Conservation (phyloP, 2,329 filamentous ascomycete genomes). For the Claviceps lovelessii region DNA sequence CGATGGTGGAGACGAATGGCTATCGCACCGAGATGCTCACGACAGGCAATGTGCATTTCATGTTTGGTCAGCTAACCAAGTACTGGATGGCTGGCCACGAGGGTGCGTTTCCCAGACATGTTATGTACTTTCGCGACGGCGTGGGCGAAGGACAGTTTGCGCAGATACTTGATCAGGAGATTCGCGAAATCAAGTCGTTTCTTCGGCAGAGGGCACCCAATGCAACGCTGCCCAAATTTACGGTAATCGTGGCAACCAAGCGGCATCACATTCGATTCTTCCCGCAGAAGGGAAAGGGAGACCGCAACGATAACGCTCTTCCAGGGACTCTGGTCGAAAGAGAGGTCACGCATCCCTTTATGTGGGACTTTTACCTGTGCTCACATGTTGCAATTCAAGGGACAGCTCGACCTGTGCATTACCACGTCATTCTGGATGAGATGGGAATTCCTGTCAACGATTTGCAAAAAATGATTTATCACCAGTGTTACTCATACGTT, state of each 20-base stretch:
- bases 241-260: conserved; percentile 81
- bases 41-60: conserved; percentile 46
- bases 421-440: conserved; percentile 80
- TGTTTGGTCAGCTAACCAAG: conserved; percentile 49
- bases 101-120: conserved; percentile 41
- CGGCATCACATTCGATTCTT: conserved; percentile 92
- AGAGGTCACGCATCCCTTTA: conserved; percentile 80
- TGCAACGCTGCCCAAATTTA: conserved; percentile 47
- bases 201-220: conserved; percentile 28
- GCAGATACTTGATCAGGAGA: conserved; percentile 66
- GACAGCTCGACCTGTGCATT: conserved; percentile 82
- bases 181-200: conserved; percentile 51
- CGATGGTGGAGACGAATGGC: conserved; percentile 70
- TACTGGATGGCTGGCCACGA: conserved; percentile 49
- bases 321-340: conserved; percentile 79
- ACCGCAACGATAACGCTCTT: conserved; percentile 67
- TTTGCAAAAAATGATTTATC: conserved; percentile 80
- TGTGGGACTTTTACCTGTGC: conserved; percentile 69
- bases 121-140: conserved; percentile 90
- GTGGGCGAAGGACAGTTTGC: conserved; percentile 77
- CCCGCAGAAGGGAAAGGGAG: conserved; percentile 46
- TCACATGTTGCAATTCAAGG: conserved; percentile 71
- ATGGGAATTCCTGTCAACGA: conserved; percentile 50
- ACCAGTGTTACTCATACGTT: conserved; percentile 87
- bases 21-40: conserved; percentile 67